These are phyloP conservation scores for Isatis tinctoria DNA, from an alignment of 345 rosid genomes.

Conservation along the genomic window DNA sequence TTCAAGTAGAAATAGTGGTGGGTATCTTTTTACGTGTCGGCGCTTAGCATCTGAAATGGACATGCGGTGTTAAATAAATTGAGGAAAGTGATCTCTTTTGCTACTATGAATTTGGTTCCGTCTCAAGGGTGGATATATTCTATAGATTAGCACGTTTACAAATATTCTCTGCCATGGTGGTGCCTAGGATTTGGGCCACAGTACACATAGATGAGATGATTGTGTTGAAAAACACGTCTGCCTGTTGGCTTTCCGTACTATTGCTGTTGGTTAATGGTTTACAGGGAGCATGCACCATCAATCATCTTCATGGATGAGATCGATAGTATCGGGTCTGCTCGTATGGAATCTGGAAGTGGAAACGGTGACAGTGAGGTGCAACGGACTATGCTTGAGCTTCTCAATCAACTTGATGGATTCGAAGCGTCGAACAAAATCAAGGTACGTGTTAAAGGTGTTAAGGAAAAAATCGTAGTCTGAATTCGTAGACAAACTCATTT, in stretches of 20 bases:
- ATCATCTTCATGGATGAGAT: conserved; percentile 99
- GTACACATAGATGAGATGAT: not conserved
- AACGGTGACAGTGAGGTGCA: conserved; percentile 99
- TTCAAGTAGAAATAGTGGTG: not conserved
- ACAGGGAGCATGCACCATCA: conserved; percentile 96
- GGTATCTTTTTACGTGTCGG: not conserved
- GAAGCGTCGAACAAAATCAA: conserved; percentile 99
- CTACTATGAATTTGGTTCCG: not conserved
- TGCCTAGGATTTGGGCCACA: not conserved
- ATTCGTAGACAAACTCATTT: not conserved
- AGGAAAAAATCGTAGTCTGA: not conserved
- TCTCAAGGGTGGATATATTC: not conserved
- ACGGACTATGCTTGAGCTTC: conserved; percentile 99
- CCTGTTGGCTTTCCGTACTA: not conserved
- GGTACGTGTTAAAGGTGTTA: conserved; percentile 34
- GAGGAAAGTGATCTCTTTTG: not conserved
- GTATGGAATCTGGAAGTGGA: conserved; percentile 99
- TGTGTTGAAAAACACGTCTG: not conserved
- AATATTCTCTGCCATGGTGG: not conserved
- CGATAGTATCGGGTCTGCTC: conserved; percentile 97
- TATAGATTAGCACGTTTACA: not conserved
- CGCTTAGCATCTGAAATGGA: not conserved
- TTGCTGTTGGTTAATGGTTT: not conserved
- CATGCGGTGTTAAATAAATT: not conserved
- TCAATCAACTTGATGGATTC: conserved; percentile 97